Evolutionary conservation across 2,329 filamentous ascomycete species (phyloP).

Genomic region (Aspergillus tubingensis): DNA sequence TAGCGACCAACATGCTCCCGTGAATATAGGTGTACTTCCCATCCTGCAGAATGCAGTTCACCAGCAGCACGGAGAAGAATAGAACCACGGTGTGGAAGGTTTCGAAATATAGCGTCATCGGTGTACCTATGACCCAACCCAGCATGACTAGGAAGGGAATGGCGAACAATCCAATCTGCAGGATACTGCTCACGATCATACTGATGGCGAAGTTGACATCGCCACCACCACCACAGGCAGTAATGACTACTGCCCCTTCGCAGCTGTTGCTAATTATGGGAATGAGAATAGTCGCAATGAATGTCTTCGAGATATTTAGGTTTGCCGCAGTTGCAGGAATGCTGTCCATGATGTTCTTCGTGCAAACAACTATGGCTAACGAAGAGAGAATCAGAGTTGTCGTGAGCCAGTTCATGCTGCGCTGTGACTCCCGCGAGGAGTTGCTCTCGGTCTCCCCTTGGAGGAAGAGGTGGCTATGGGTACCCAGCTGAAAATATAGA

Average conservation of each 20-base stretch:
- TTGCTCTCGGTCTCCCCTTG: slow-evolving; percentile 18
- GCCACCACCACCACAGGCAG: slow-evolving; percentile 67
- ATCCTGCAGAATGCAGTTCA: slow-evolving; percentile 68
- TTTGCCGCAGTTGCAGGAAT: slow-evolving; percentile 66
- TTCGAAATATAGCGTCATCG: slow-evolving; percentile 74
- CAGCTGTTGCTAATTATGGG: slow-evolving; percentile 74
- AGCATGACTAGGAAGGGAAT: slow-evolving; percentile 72
- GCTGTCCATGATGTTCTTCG: slow-evolving; percentile 69
- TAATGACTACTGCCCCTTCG: slow-evolving; percentile 70
- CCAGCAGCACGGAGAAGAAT: slow-evolving; percentile 67
- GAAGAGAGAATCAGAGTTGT: slow-evolving; percentile 40
- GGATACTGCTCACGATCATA: slow-evolving; percentile 72
- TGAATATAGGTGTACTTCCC: slow-evolving; percentile 76
- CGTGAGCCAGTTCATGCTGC: background rate
- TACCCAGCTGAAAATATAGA: slow-evolving; percentile 70
- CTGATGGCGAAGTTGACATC: slow-evolving; percentile 64
- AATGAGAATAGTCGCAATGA: slow-evolving; percentile 71
- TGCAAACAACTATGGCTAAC: slow-evolving; percentile 65
- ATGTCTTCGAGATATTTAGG: slow-evolving; percentile 68
- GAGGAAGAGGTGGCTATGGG: slow-evolving; percentile 68
- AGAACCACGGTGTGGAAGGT: slow-evolving; percentile 72
- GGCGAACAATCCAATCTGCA: slow-evolving; percentile 73
- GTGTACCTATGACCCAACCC: slow-evolving; percentile 68
- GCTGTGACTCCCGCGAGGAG: background rate
- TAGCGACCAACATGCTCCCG: slow-evolving; percentile 64